Evolutionary conservation across 2,329 filamentous ascomycete genomes (phyloP).

Genomic region (Diaporthe citriasiana): DNA sequence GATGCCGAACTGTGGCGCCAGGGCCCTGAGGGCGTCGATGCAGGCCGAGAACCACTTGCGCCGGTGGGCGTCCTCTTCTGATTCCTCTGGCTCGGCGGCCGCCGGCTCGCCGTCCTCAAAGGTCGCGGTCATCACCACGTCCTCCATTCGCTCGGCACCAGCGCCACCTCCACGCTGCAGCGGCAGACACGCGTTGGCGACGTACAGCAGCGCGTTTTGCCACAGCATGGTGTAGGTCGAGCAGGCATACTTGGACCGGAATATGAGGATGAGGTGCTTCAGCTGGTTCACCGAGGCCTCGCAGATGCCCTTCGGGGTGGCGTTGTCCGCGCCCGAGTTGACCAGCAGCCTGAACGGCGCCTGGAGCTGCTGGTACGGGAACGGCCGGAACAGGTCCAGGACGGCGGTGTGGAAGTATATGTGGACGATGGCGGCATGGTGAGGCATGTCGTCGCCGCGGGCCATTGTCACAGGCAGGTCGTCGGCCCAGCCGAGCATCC

Average conservation of each 20-base stretch:
- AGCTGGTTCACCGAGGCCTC: constrained; percentile 44
- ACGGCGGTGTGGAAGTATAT: constrained; percentile 42
- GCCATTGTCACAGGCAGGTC: constrained; percentile 35
- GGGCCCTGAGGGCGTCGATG: constrained; percentile 47
- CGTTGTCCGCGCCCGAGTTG: constrained; percentile 8
- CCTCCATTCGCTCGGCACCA: too few relatives aligned
- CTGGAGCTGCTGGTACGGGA: constrained; percentile 15
- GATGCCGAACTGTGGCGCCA: constrained; percentile 47
- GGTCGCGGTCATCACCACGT: not conserved
- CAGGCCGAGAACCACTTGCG: constrained; percentile 49
- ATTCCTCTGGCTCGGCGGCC: not conserved
- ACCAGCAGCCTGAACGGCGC: constrained; percentile 6
- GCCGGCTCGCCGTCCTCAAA: not conserved
- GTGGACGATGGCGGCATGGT: constrained; percentile 41
- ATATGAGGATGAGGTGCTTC: constrained; percentile 42
- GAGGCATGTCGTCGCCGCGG: constrained; percentile 25
- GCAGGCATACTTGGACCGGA: constrained; percentile 35
- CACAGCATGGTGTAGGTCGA: constrained; percentile 45
- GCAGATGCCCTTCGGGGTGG: constrained; percentile 37
- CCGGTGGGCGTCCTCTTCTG: constrained; percentile 41
- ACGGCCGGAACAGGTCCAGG: constrained; percentile 43
- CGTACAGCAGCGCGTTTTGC: constrained; percentile 49
- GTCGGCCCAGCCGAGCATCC: constrained; percentile 45
- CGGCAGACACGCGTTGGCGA: constrained; percentile 47
- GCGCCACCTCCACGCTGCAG: not conserved